Base-by-base conservation (phyloP, 2,329 filamentous ascomycete genomes). In the Pestalotiopsis sp. region DNA sequence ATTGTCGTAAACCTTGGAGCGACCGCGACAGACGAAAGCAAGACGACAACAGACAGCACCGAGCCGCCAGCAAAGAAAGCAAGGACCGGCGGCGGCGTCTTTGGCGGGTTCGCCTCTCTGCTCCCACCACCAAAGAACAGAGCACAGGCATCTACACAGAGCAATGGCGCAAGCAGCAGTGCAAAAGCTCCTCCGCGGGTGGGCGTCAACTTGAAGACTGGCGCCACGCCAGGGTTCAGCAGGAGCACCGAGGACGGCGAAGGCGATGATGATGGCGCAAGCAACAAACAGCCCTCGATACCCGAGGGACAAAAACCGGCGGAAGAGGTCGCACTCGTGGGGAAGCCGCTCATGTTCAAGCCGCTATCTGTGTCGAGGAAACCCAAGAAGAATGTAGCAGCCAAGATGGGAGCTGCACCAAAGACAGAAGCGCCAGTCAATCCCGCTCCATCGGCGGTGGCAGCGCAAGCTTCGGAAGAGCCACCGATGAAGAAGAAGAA, bases 261-360 rank as follows among this genome's bases (percentile, higher is more conserved):
- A 1, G 69, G 76, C 23, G 73, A 72, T 38, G 70, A 72, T 25
- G 75, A 85, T n/a, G 80, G 82, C 4, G 73, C 83, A n/a, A 82
- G 84, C 11, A 83, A 81, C 70, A 75, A 80, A 20, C 81, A 81
- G 60, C 85, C 86, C n/a, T 81, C 83, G 39, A 86, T 88, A 73
- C 85, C 86, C 1, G 83, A 82, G 13, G 86, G 86, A 57, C 85
- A 89, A 74, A 89, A 89, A 75, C 80, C 86, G 31, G 86, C 86
- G n/a, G 84, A 87, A 2, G 88, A 91, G 68, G 86, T 92, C 17
- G 91, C 93, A 80, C 80, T 92, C 14, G 87, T 91, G 2, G 93
- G 92, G 23, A 96, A 95, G 74, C 89, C 94, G 13, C 88, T 95
- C 79, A 93, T 94, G 89, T 98, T 98, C 80, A 92, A 91, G 77